A percentile compares a stretch with the other conserved stretches of the same genome.
Conservation (phyloP, 345 rosid genomes). For the Anastatica hierochuntica region DNA sequence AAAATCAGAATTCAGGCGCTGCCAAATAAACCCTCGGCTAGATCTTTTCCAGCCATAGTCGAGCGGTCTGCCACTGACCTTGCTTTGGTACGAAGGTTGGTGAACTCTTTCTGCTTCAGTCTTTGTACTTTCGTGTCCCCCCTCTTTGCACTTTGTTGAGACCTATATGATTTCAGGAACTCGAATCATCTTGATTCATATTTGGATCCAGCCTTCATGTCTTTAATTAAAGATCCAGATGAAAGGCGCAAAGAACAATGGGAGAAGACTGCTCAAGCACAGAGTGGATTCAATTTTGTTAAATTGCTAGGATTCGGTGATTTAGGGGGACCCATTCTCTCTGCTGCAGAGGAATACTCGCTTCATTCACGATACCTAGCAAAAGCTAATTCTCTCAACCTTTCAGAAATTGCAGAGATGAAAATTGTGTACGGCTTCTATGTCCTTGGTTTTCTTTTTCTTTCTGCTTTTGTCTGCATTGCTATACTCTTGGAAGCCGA, state of each 20-base stretch:
- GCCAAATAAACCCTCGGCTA: slow-evolving; percentile 57
- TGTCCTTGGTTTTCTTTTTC: not conserved
- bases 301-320: slow-evolving; percentile 90
- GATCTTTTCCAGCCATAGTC: slow-evolving; percentile 45
- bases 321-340: slow-evolving; percentile 66
- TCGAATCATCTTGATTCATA: slow-evolving; percentile 71
- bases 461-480: not conserved
- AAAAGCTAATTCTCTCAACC: slow-evolving; percentile 89
- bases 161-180: slow-evolving; percentile 43
- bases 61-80: slow-evolving; percentile 65
- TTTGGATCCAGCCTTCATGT: slow-evolving; percentile 98
- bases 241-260: slow-evolving; percentile 86
- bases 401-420: slow-evolving; percentile 96
- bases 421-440: slow-evolving; percentile 71
- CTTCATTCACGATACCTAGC: slow-evolving; percentile 93
- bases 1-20: slow-evolving; percentile 88
- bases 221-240: slow-evolving; percentile 93
- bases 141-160: not conserved
- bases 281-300: slow-evolving; percentile 72
- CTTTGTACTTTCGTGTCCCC: not conserved
- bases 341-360: slow-evolving; percentile 89
- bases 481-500: not conserved
- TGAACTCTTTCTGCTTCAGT: slow-evolving; percentile 11
- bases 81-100: slow-evolving; percentile 81
- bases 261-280: slow-evolving; percentile 88